Evolutionary conservation across 2,329 filamentous ascomycete species (phyloP).

Genomic region (Xenosphaeropsis pyriputrescens): DNA sequence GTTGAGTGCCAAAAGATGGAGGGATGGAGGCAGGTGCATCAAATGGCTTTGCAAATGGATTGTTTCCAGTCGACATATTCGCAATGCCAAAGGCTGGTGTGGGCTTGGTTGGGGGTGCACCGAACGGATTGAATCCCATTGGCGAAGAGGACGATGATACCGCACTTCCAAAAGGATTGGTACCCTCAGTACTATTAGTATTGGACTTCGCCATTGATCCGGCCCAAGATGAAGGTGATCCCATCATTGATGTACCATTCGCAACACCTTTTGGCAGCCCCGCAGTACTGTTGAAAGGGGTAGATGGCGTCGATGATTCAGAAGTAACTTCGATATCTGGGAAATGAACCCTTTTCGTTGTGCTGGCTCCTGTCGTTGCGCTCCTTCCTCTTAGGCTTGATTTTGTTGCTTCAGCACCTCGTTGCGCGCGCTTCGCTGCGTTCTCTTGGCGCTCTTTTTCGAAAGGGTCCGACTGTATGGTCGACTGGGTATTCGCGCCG

Average conservation of each 20-base stretch:
- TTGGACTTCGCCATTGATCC: too few relatives aligned
- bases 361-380: constrained; percentile 2
- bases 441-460: constrained; percentile 17
- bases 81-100: not conserved
- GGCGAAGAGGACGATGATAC: not conserved
- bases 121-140: constrained; percentile 7
- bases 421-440: constrained; percentile 16
- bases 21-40: too few relatives aligned
- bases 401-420: constrained; percentile 8
- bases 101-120: not conserved
- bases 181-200: not conserved
- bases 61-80: constrained; percentile 1
- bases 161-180: constrained; percentile 4
- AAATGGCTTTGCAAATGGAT: constrained; percentile 1
- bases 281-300: constrained; percentile 5
- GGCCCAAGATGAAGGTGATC: too few relatives aligned
- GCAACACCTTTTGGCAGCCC: not conserved
- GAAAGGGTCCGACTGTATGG: constrained; percentile 10
- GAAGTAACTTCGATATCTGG: constrained; percentile 1
- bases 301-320: constrained; percentile 3
- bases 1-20: not conserved
- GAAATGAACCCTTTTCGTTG: constrained; percentile 14
- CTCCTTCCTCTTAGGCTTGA: constrained; percentile 9
- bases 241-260: too few relatives aligned
- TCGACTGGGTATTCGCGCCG: not conserved